Conservation (phyloP, 176 grass and related monocot genomes). For the Thinopyrum elongatum region DNA sequence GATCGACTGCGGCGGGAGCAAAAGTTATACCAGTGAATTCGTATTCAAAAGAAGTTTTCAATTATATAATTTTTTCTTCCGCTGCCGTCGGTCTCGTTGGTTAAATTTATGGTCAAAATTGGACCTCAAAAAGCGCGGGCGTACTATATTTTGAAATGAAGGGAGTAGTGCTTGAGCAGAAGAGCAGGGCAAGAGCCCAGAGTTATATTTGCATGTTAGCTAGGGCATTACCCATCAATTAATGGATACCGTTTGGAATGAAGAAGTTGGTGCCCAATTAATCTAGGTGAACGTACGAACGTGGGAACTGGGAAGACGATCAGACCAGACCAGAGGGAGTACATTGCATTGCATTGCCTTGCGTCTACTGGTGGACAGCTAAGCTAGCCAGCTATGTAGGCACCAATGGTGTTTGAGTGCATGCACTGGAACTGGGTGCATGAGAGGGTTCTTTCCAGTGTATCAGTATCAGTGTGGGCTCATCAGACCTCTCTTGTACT, state of each 20-base stretch:
- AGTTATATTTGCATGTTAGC: neutral
- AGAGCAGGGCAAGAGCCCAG: neutral
- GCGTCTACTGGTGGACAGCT: neutral
- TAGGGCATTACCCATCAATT: neutral
- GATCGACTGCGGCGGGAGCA: too few relatives aligned
- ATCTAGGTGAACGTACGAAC: neutral
- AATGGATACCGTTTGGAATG: neutral
- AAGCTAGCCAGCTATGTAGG: slow-evolving; percentile 11
- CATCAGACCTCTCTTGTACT: slow-evolving; percentile 20
- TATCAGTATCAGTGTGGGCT: slow-evolving; percentile 30
- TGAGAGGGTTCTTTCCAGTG: slow-evolving; percentile 12
- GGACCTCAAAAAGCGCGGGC: too few relatives aligned
- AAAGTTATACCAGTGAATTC: too few relatives aligned
- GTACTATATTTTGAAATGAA: too few relatives aligned
- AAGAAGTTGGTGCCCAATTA: slow-evolving; percentile 33
- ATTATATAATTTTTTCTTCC: too few relatives aligned
- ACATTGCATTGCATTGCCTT: neutral
- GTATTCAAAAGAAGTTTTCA: too few relatives aligned
- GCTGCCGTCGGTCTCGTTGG: too few relatives aligned
- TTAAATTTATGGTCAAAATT: too few relatives aligned
- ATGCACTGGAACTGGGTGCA: neutral
- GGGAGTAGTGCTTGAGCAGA: neutral
- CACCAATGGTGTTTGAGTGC: slow-evolving; percentile 15
- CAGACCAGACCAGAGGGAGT: neutral
- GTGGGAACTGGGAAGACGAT: neutral